Conservation (phyloP, 176 grass and related monocot species). For the Pontederia crassipes region DNA sequence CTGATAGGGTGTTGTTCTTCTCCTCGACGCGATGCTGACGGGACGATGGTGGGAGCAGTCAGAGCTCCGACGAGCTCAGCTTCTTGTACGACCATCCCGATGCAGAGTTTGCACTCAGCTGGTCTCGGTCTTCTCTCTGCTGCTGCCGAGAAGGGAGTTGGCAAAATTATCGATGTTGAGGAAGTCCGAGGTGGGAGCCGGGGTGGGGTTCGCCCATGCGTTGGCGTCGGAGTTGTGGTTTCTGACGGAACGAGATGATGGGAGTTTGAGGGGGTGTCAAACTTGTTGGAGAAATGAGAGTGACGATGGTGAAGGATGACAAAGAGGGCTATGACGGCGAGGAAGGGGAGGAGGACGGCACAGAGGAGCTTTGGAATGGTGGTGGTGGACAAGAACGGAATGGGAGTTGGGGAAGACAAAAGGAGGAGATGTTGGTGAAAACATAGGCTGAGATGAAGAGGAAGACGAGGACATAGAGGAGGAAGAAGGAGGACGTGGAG, state of each 20-base stretch:
- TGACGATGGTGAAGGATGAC: conserved; percentile 58
- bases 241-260: conserved; percentile 62
- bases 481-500: too few species aligned
- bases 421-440: conserved; percentile 39
- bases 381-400: not conserved
- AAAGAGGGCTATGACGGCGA: conserved; percentile 46
- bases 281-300: conserved; percentile 17
- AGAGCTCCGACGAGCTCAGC: conserved; percentile 72
- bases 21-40: conserved; percentile 21
- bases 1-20: too few species aligned
- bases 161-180: conserved; percentile 54
- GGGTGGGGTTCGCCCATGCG: conserved; percentile 5
- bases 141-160: conserved; percentile 24
- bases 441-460: conserved; percentile 1
- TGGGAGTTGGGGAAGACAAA: conserved; percentile 37
- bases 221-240: conserved; percentile 40
- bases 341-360: conserved; percentile 57
- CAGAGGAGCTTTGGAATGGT: conserved; percentile 45
- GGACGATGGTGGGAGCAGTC: conserved; percentile 54
- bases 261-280: conserved; percentile 47
- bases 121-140: conserved; percentile 7
- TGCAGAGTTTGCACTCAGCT: conserved; percentile 24
- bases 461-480: too few species aligned
- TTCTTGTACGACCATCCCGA: conserved; percentile 34
- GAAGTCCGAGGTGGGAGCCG: conserved; percentile 40